Percentiles rank a stretch among this genome's conserved stretches.
Conservation (phyloP, 1,284 basidiomycete species). For the Neonothopanus nambi region DNA sequence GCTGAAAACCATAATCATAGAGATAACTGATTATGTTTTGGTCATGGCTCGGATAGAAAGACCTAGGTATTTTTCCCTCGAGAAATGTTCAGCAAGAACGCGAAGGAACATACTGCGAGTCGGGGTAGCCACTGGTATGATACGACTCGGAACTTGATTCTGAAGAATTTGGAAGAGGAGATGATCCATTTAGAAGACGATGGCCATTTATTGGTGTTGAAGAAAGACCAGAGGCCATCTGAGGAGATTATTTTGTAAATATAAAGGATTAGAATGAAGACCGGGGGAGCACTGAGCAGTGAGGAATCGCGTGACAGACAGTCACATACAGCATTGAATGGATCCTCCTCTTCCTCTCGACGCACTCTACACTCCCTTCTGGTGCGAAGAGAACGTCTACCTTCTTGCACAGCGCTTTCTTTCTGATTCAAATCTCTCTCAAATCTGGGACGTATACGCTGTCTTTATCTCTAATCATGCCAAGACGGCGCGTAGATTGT, state of each 20-base stretch:
- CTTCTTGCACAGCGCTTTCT: slow-evolving; percentile 50
- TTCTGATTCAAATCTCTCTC: slow-evolving; percentile 25
- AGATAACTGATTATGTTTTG: slow-evolving; percentile 74
- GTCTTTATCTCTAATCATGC: slow-evolving; percentile 67
- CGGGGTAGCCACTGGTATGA: slow-evolving; percentile 38
- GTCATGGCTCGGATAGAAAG: slow-evolving; percentile 50
- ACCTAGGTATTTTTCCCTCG: background rate
- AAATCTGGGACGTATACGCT: slow-evolving; percentile 51
- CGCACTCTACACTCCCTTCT: slow-evolving; percentile 25
- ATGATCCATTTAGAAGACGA: slow-evolving; percentile 6
- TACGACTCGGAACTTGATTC: slow-evolving; percentile 19
- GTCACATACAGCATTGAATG: slow-evolving; percentile 4
- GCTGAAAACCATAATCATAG: slow-evolving; percentile 76
- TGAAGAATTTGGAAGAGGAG: background rate
- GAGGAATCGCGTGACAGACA: background rate
- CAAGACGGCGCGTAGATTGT: slow-evolving; percentile 46
- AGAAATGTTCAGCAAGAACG: background rate
- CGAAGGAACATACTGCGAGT: slow-evolving; percentile 39
- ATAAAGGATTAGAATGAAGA: too few species aligned
- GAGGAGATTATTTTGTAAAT: too few species aligned
- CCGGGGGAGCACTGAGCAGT: too few species aligned
- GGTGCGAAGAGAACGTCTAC: slow-evolving; percentile 77
- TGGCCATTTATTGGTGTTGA: slow-evolving; percentile 9
- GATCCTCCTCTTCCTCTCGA: slow-evolving; percentile 12
- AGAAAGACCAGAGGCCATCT: slow-evolving; percentile 12